Evolutionary conservation across 768 basidiomycete genomes (phyloP).

Genomic region (Coprinopsis cinerea): DNA sequence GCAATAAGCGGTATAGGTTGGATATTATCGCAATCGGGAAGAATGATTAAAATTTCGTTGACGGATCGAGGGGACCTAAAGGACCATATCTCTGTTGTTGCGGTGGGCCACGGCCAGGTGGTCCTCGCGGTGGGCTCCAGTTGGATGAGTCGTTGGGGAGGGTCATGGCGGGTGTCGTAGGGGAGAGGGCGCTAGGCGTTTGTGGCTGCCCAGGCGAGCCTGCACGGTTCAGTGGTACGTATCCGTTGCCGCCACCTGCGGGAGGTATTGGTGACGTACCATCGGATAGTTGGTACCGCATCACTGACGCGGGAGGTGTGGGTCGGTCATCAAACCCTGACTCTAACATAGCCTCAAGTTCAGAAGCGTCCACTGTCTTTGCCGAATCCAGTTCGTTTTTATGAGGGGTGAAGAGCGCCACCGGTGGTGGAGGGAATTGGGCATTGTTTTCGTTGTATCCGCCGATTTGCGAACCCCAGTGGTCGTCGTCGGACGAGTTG

Average conservation of each 20-base stretch:
- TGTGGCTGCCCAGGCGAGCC: conserved; percentile 34
- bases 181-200: conserved; percentile 31
- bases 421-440: conserved; percentile 80
- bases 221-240: conserved; percentile 49
- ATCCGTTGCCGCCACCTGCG: conserved; percentile 43
- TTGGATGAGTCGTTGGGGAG: conserved; percentile 7
- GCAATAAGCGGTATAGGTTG: conserved; percentile 18
- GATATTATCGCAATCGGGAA: conserved; percentile 16
- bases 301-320: conserved; percentile 40
- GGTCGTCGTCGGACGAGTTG: conserved; percentile 86
- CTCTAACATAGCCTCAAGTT: conserved; percentile 91
- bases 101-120: conserved; percentile 20
- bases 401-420: conserved; percentile 50
- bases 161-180: conserved; percentile 32
- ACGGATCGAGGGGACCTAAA: conserved; percentile 57
- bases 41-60: conserved; percentile 39
- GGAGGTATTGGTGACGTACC: conserved; percentile 35
- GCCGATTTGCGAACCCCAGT: conserved; percentile 94
- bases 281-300: conserved; percentile 60
- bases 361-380: conserved; percentile 57
- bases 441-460: conserved; percentile 85
- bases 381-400: conserved; percentile 31
- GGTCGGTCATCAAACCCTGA: conserved; percentile 77
- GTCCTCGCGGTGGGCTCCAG: conserved; percentile 2
- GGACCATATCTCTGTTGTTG: conserved; percentile 50